phyloP scores from a whole-genome alignment of 75 land plant species.

The Selaginella tamariscina region DNA sequence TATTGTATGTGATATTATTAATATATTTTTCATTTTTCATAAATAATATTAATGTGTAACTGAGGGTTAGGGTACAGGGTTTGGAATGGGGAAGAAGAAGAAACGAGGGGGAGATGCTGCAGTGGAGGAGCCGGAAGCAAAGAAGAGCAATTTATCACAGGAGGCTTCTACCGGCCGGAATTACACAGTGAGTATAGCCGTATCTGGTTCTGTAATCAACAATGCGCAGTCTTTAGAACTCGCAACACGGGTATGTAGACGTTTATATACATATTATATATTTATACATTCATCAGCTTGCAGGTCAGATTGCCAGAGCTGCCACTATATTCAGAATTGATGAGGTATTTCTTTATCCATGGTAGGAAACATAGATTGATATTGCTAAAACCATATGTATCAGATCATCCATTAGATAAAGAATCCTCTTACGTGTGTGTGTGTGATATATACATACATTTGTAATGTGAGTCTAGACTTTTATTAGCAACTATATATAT shows the following conservation, averaged over 20 bases:
- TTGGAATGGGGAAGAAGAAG: not conserved
- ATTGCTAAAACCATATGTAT: no score
- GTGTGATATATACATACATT: not conserved
- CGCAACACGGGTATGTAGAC: slow-evolving; percentile 50
- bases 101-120: not conserved
- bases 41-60: no score
- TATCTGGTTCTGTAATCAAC: slow-evolving; percentile 78
- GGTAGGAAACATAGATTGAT: no score
- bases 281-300: slow-evolving; percentile 40
- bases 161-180: not conserved
- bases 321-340: slow-evolving; percentile 82
- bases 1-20: no score
- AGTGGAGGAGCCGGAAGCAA: slow-evolving; percentile 10
- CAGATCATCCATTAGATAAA: no score
- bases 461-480: no score
- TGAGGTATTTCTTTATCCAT: slow-evolving; percentile 45
- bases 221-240: slow-evolving; percentile 75
- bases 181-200: slow-evolving; percentile 68
- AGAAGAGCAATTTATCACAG: not conserved
- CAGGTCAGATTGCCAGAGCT: slow-evolving; percentile 95
- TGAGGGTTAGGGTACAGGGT: not conserved
- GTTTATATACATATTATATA: not conserved
- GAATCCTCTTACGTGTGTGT: not conserved
- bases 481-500: no score
- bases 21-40: no score